Evolutionary conservation across 2,329 filamentous ascomycete genomes (phyloP).

Genomic region (Penicillium sp.): DNA sequence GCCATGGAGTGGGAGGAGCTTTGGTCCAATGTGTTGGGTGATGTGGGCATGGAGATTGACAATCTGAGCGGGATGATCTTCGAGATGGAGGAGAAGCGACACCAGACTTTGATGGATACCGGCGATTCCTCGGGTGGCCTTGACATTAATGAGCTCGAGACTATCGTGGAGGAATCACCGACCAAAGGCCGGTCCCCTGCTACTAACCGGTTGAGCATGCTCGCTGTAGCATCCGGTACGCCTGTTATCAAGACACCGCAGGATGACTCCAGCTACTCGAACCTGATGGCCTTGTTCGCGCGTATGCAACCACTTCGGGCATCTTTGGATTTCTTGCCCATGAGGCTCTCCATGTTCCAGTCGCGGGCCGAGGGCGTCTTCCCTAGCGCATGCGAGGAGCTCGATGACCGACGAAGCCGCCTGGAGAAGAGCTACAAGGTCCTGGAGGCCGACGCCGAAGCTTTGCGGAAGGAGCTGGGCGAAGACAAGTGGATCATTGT

Average conservation of each 20-base stretch:
- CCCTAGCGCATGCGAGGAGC: slow-evolving; percentile 85
- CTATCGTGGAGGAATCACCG: slow-evolving; percentile 86
- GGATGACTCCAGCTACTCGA: slow-evolving; percentile 85
- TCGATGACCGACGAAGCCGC: slow-evolving; percentile 71
- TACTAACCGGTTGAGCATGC: slow-evolving; percentile 68
- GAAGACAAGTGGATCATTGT: slow-evolving; percentile 97
- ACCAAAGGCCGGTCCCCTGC: slow-evolving; percentile 54
- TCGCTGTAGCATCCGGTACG: slow-evolving; percentile 54
- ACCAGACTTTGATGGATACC: slow-evolving; percentile 70
- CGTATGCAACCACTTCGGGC: slow-evolving; percentile 92
- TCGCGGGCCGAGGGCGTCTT: slow-evolving; percentile 75
- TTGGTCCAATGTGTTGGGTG: slow-evolving; percentile 89
- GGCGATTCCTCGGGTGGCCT: slow-evolving; percentile 56
- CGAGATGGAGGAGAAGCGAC: slow-evolving; percentile 95
- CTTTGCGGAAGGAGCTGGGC: slow-evolving; percentile 82
- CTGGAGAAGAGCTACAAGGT: slow-evolving; percentile 86
- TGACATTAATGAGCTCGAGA: slow-evolving; percentile 88
- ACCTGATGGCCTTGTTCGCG: slow-evolving; percentile 84
- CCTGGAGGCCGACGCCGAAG: slow-evolving; percentile 86
- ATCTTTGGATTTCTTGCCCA: slow-evolving; percentile 91
- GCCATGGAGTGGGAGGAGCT: slow-evolving; percentile 99
- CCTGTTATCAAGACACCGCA: slow-evolving; percentile 56
- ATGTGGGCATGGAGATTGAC: slow-evolving; percentile 88
- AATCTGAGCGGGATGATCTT: slow-evolving; percentile 80
- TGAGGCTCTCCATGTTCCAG: slow-evolving; percentile 87